A percentile compares a stretch with the other conserved stretches of the same genome.
These are phyloP conservation scores for Solanum acaule DNA, from an alignment of 257 asterid species.

Conservation along the genomic window DNA sequence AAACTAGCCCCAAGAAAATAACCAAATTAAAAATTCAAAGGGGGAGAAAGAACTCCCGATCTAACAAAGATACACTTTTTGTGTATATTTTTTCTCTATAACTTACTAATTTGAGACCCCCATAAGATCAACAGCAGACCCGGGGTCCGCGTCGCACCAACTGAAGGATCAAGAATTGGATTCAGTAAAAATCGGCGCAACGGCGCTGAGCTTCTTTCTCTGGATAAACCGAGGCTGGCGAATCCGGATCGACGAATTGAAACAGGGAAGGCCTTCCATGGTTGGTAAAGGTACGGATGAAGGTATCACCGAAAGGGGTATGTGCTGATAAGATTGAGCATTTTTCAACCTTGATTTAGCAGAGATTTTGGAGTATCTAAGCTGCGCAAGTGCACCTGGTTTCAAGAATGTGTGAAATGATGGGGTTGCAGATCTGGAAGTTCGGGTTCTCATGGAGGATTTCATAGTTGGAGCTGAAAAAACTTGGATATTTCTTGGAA, in stretches of 20 bases:
- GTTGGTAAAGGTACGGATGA: slow-evolving; percentile 9
- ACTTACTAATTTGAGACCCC: not conserved
- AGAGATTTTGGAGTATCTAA: slow-evolving; percentile 56
- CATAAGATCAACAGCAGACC: not conserved
- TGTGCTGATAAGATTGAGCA: slow-evolving; percentile 26
- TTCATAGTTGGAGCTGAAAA: not conserved
- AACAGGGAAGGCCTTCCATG: slow-evolving; percentile 48
- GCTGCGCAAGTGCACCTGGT: slow-evolving; percentile 79
- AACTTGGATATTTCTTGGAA: not conserved
- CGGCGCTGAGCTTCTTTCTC: slow-evolving; percentile 37
- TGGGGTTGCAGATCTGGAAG: slow-evolving; percentile 6
- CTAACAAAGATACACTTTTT: not conserved
- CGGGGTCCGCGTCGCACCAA: not conserved
- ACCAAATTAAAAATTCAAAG: not conserved
- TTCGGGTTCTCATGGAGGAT: slow-evolving; percentile 7
- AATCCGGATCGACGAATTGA: slow-evolving; percentile 27
- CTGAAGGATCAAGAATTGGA: not conserved
- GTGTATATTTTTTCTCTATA: not conserved
- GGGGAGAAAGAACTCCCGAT: not conserved
- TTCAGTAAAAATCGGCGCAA: slow-evolving; percentile 16
- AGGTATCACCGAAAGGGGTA: slow-evolving; percentile 11
- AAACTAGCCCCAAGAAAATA: not conserved
- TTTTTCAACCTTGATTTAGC: slow-evolving; percentile 48
- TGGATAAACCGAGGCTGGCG: slow-evolving; percentile 35
- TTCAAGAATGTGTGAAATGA: slow-evolving; percentile 45